Evolutionary conservation across 176 grass and related monocot genomes (phyloP).

Genomic region (Cenchrus purpureus): DNA sequence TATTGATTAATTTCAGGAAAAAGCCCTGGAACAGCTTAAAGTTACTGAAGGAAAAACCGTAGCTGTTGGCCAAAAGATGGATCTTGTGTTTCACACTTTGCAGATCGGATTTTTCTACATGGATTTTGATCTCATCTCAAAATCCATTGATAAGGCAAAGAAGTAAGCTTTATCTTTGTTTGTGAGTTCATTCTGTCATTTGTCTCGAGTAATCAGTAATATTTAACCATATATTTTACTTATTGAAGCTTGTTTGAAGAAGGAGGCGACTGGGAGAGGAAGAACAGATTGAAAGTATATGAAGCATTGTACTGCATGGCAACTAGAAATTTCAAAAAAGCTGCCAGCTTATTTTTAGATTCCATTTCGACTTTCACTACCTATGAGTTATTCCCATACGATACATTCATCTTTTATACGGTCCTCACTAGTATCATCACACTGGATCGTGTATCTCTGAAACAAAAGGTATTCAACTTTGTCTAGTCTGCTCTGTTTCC

Average conservation of each 20-base stretch:
- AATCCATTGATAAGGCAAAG: constrained; percentile 96
- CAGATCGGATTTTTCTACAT: constrained; percentile 91
- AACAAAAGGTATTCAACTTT: constrained; percentile 70
- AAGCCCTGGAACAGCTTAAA: constrained; percentile 93
- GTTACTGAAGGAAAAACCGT: constrained; percentile 94
- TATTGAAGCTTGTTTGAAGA: constrained; percentile 85
- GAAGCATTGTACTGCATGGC: constrained; percentile 95
- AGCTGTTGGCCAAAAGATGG: constrained; percentile 97
- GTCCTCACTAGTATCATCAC: constrained; percentile 86
- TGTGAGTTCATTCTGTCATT: constrained; percentile 34
- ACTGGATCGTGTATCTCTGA: constrained; percentile 90
- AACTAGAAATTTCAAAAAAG: constrained; percentile 92
- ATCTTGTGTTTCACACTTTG: constrained; percentile 92
- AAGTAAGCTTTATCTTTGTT: constrained; percentile 55
- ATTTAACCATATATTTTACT: constrained; percentile 27
- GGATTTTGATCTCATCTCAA: constrained; percentile 96
- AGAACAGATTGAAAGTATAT: constrained; percentile 95
- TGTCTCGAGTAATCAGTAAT: not conserved
- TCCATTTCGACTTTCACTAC: constrained; percentile 99
- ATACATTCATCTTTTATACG: constrained; percentile 93
- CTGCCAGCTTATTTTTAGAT: constrained; percentile 86
- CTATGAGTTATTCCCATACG: constrained; percentile 88
- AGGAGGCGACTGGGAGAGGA: constrained; percentile 97
- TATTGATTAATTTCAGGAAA: constrained; percentile 60
- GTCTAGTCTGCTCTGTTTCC: not conserved